These are phyloP conservation scores for Zygosaccharomyces siamensis DNA, from an alignment of 805 yeast genomes.

Conservation along the genomic window DNA sequence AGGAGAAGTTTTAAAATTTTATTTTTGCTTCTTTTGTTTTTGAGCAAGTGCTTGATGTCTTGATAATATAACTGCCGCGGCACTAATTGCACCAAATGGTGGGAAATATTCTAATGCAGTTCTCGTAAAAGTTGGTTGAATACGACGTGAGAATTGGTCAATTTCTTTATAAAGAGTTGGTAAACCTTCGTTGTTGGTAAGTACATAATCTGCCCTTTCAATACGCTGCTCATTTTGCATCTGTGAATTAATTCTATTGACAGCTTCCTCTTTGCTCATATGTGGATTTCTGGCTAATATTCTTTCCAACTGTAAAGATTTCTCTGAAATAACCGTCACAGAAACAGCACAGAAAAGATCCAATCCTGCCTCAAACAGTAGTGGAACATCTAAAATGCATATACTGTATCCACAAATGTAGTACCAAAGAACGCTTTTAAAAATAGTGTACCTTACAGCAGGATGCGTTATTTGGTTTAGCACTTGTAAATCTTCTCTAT, in stretches of 20 bases:
- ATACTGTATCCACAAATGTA: constrained; percentile 56
- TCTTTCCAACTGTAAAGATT: constrained; percentile 56
- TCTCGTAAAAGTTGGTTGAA: constrained; percentile 38
- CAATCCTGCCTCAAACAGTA: constrained; percentile 75
- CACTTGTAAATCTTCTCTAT: constrained; percentile 50
- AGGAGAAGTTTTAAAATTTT: constrained; percentile 6
- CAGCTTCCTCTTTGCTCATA: constrained; percentile 59
- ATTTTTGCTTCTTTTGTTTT: constrained; percentile 11
- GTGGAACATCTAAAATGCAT: constrained; percentile 84
- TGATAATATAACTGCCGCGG: constrained; percentile 27
- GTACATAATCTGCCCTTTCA: constrained; percentile 55
- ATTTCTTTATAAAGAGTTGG: constrained; percentile 43
- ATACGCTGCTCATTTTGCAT: constrained; percentile 59
- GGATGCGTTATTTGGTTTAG: constrained; percentile 85
- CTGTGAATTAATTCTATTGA: constrained; percentile 69
- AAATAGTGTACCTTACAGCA: constrained; percentile 62
- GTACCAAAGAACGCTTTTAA: constrained; percentile 47
- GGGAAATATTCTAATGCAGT: constrained; percentile 38
- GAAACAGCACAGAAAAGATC: constrained; percentile 66
- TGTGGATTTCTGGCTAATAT: constrained; percentile 63
- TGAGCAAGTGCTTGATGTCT: constrained; percentile 15
- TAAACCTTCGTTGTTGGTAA: constrained; percentile 54
- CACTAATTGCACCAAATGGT: constrained; percentile 38
- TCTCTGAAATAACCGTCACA: constrained; percentile 61
- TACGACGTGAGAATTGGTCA: constrained; percentile 36